A percentile compares a stretch with the other conserved stretches of the same genome.
phyloP scores from a whole-genome alignment of 148 eudicot species.

The Dysphania ambrosioides region DNA sequence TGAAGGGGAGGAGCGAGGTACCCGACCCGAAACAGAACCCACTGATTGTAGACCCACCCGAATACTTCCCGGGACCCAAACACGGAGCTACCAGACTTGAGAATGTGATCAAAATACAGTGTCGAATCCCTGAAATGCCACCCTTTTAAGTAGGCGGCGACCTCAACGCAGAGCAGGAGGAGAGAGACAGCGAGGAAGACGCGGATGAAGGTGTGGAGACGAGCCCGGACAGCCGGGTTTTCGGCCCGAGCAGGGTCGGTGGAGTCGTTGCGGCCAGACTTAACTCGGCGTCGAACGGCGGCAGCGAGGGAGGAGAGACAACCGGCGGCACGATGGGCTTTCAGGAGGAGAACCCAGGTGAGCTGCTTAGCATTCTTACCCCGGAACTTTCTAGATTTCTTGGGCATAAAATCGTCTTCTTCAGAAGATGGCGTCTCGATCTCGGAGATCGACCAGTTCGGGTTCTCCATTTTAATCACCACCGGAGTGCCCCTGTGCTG shows the following conservation, averaged over 20 bases:
- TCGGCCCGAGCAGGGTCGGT: slow-evolving; percentile 21
- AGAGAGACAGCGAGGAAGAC: slow-evolving; percentile 44
- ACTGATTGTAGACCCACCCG: slow-evolving; percentile 48
- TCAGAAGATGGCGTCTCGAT: slow-evolving; percentile 40
- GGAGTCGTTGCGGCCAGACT: slow-evolving; percentile 59
- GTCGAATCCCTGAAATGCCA: slow-evolving; percentile 53
- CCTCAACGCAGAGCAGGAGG: slow-evolving; percentile 45
- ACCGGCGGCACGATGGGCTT: slow-evolving; percentile 84
- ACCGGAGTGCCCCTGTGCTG: slow-evolving; percentile 76
- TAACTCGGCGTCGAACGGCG: slow-evolving; percentile 65
- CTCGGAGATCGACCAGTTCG: slow-evolving; percentile 90
- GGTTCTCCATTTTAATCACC: slow-evolving; percentile 89
- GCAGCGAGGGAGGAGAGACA: slow-evolving; percentile 59
- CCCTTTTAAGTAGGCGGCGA: slow-evolving; percentile 60
- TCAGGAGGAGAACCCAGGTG: slow-evolving; percentile 78
- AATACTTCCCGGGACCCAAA: slow-evolving; percentile 37
- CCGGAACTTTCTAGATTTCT: slow-evolving; percentile 28
- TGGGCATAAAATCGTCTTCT: slow-evolving; percentile 19
- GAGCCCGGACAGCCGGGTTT: neutral
- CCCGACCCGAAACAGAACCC: slow-evolving; percentile 70
- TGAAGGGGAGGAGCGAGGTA: slow-evolving; percentile 82
- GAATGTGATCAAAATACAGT: slow-evolving; percentile 37
- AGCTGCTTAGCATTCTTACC: slow-evolving; percentile 80
- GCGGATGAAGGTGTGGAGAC: slow-evolving; percentile 51
- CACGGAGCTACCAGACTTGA: slow-evolving; percentile 14